Evolutionary conservation across 2,329 filamentous ascomycete genomes (phyloP), one percentile per base, ranked within the genome.

Genomic region (Fusarium staphyleae): DNA sequence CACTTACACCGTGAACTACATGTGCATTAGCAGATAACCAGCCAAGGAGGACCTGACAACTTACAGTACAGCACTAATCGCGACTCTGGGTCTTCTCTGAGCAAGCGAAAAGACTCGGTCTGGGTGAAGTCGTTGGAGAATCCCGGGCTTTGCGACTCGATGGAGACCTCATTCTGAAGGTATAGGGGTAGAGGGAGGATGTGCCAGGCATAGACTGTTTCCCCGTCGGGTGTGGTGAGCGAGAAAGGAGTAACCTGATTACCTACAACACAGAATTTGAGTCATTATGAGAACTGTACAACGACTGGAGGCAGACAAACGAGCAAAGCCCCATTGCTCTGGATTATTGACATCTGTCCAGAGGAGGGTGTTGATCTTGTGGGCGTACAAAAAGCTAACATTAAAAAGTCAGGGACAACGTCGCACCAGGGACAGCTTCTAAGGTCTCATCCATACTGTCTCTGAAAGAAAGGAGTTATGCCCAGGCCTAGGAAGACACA

Each of bases 191-290:
- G 74, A 0, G 93, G 93, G 41, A 97, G 77, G 48, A 98, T 82
- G 69, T 97, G 93, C 93, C 93, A 98, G 19, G 89, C 90, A 69
- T 95, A 96, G 14, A 98, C 76, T 2, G 78, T 85, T 72, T 93
- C 87, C 32, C 86, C 85, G 70, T 97, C 93, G 1, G 85, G 78
- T 0, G 91, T 95, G 4, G 75, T 76, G 30, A 98, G 75, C 40
- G 84, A 86, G 71, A 98, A 97, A 0, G 93, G 90, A 5, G 91
- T 92, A 3, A 96, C 89, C 75, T 98, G 93, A 64, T 92, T 91
- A 69, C 86, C 90, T 93, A 63, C 2, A 35, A 12, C 18, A 37
- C 9, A 15, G n/a, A 24, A 5, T 37, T 45, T 59, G 14, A 66
- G 54, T 41, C 9, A 49, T 16, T 8, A 12, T 26, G 15, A 52